A percentile compares a stretch with the other conserved stretches of the same genome.
Evolutionary conservation across 768 basidiomycete species (phyloP).

Genomic region (Pluteus cervinus): DNA sequence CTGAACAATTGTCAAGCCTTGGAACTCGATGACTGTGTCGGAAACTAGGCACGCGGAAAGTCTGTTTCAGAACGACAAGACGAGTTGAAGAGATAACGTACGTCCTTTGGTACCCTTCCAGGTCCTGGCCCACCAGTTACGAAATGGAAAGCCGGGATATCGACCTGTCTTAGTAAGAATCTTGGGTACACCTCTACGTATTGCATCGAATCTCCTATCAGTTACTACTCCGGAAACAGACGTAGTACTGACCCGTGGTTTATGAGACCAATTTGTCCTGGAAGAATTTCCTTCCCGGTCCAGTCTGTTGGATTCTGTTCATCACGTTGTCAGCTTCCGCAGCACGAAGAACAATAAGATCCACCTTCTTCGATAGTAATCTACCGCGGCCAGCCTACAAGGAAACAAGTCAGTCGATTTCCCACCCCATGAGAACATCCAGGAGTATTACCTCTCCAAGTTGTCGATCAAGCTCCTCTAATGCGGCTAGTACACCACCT

Average conservation of each 20-base stretch:
- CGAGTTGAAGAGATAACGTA: constrained; percentile 26
- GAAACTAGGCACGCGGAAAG: constrained; percentile 47
- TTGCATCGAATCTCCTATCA: too few species aligned
- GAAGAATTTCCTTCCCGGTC: constrained; percentile 66
- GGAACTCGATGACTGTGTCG: constrained; percentile 76
- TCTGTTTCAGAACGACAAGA: neutral
- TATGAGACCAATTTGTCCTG: constrained; percentile 68
- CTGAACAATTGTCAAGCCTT: constrained; percentile 76
- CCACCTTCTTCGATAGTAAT: constrained; percentile 65
- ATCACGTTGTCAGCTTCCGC: too few species aligned
- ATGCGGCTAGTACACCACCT: constrained; percentile 60
- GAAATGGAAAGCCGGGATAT: constrained; percentile 68
- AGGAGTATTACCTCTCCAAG: constrained; percentile 38
- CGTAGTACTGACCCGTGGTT: constrained; percentile 48
- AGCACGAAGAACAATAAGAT: too few species aligned
- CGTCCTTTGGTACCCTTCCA: constrained; percentile 66
- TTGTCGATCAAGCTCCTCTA: constrained; percentile 64
- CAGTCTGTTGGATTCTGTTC: constrained; percentile 62
- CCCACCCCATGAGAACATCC: too few species aligned
- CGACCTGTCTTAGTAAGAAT: constrained; percentile 68
- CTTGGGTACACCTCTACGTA: constrained; percentile 66
- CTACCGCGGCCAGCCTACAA: constrained; percentile 47
- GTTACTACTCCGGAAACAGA: neutral
- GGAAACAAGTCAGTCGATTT: too few species aligned
- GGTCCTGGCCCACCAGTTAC: constrained; percentile 83